These are phyloP conservation scores for Cadophora malorum DNA, from an alignment of 2,329 filamentous ascomycete species.

Conservation along the genomic window DNA sequence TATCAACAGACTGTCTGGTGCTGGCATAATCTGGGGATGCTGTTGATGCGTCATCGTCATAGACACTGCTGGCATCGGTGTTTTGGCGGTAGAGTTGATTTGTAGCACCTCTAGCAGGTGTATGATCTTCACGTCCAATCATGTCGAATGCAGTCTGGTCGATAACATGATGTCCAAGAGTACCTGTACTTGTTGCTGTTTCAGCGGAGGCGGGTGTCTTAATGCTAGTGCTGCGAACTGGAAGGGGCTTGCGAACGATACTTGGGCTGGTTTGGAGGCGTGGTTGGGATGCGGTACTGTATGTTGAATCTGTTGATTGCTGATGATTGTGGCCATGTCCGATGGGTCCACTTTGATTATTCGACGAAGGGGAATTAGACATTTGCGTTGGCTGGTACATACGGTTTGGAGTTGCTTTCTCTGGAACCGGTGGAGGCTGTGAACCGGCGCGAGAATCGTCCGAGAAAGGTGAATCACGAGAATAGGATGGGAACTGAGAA, in stretches of 20 bases:
- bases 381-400: constrained; percentile 34
- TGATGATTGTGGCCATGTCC: constrained; percentile 32
- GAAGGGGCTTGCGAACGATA: constrained; percentile 59
- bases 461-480: constrained; percentile 18
- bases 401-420: constrained; percentile 23
- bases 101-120: constrained; percentile 31
- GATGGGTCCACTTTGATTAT: constrained; percentile 11
- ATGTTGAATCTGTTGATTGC: constrained; percentile 35
- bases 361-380: constrained; percentile 25
- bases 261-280: constrained; percentile 51
- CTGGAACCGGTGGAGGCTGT: constrained; percentile 16
- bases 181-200: constrained; percentile 49
- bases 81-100: constrained; percentile 45
- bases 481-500: constrained; percentile 30
- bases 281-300: constrained; percentile 32
- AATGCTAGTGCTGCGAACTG: constrained; percentile 49
- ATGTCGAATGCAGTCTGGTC: constrained; percentile 57
- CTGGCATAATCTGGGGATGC: constrained; percentile 81
- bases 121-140: constrained; percentile 34
- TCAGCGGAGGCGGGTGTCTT: constrained; percentile 48
- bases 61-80: constrained; percentile 51
- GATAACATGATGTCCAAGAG: constrained; percentile 51
- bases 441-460: constrained; percentile 19
- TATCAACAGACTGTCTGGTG: constrained; percentile 47
- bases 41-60: constrained; percentile 68